Percentiles rank a stretch among this genome's conserved stretches.
phyloP scores from a whole-genome alignment of 23 red algal species.

The Gracilariopsis chorda region DNA sequence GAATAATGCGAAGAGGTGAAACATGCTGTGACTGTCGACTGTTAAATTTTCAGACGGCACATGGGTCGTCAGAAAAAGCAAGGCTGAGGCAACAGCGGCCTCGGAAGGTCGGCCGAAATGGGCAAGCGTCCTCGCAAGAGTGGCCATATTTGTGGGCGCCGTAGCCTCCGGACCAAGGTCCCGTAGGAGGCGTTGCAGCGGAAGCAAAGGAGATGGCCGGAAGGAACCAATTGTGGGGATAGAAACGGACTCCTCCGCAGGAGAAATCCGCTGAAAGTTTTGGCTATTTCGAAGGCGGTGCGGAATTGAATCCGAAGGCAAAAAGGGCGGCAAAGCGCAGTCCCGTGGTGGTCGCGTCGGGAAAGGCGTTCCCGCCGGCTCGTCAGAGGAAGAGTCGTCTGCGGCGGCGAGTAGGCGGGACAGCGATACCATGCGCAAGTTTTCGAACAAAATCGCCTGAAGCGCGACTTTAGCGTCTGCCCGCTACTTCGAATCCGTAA shows the following conservation, averaged over 20 bases:
- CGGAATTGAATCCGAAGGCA: conserved; percentile 30
- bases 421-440: conserved; percentile 63
- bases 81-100: conserved; percentile 29
- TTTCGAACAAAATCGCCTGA: conserved; percentile 30
- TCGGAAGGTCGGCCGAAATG: conserved; percentile 63
- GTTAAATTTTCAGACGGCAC: conserved; percentile 4
- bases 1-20: conserved; percentile 57
- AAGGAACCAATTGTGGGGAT: background rate
- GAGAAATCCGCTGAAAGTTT: background rate
- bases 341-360: conserved; percentile 16
- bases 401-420: conserved; percentile 60
- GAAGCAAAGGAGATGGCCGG: conserved; percentile 2
- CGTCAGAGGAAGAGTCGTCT: conserved; percentile 31
- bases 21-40: conserved; percentile 51
- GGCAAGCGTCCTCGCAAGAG: conserved; percentile 28
- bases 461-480: conserved; percentile 5
- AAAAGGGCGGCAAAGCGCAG: conserved; percentile 36
- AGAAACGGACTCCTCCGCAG: background rate
- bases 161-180: conserved; percentile 64
- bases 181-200: conserved; percentile 36
- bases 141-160: conserved; percentile 39
- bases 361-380: conserved; percentile 16
- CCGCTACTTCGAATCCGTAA: too few species aligned
- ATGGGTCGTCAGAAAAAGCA: conserved; percentile 57
- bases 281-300: conserved; percentile 17